Base-by-base conservation (phyloP, 352 stramenopile species). In the Globisporangium ultimum region DNA sequence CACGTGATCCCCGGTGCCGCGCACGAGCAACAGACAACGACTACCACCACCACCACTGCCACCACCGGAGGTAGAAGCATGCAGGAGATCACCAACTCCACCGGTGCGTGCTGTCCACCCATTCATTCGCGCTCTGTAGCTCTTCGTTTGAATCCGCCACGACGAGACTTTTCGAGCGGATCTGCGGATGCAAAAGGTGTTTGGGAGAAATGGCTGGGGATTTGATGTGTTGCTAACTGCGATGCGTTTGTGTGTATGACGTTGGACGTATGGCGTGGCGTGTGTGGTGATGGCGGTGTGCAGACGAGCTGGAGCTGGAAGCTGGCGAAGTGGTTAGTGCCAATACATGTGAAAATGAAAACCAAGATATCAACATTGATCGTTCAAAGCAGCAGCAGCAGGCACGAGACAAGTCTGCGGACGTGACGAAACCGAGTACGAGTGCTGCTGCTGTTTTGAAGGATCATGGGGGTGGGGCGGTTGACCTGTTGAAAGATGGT, bases 311-410 rank as follows among this genome's bases (percentile, higher is more conserved):
- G 59, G 76, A 85, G 24, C 64, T 81, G 22, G 76, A 85, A 66
- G 76, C 73, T 57, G 76, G 76, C 63, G 72, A 83, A 80, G 68
- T 82, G 73, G 73, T 85, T 59, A 78, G 68, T 86, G 73, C 40
- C 10, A 36, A 22, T 64, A 34, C n/a, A 57, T 70, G 48, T 48
- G 54, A 55, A 36, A 36, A 36, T 66, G 45, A 61, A 40, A 53
- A 53, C 50, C 51, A 42, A 45, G 59, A 65, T 20, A 21, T 40
- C 34, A 60, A 58, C 45, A 41, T 53, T 22, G 42, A 42, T 32
- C 45, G 22, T 60, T 65, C 59, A 58, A 54, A 63, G 49, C 58
- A 55, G 56, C 38, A 34, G 55, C 49, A 50, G 57, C 43, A 49
- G 18, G 48, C 38, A 10, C 34, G 48, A 51, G n/a, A 17, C 17